Percentiles rank a stretch among this genome's conserved stretches.
phyloP scores from a whole-genome alignment of 2,329 filamentous ascomycete genomes.

The Diaporthe sp. region DNA sequence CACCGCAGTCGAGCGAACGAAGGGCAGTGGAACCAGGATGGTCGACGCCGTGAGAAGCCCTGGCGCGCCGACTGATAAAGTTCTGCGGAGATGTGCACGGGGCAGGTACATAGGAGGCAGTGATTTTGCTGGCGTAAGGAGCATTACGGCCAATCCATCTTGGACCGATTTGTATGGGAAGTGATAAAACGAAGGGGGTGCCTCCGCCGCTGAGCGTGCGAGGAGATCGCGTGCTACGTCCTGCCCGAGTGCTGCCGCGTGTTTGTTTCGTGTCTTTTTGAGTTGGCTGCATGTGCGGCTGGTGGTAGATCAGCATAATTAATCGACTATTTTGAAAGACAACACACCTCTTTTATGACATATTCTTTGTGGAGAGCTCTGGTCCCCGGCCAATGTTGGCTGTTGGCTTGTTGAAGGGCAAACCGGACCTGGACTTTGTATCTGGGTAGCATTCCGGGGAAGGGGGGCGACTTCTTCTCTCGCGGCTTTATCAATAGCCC shows the following conservation, averaged over 20 bases:
- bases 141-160: not conserved
- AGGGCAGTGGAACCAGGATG: not conserved
- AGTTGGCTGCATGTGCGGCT: not conserved
- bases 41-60: not conserved
- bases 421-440: not conserved
- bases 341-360: not conserved
- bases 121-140: not conserved
- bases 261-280: not conserved
- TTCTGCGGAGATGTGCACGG: not conserved
- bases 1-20: not conserved
- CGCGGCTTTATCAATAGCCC: not conserved
- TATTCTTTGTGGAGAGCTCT: not conserved
- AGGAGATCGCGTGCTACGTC: not conserved
- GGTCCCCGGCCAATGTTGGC: not conserved
- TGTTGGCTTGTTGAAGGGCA: not conserved
- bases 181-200: not conserved
- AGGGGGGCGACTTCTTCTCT: too few species aligned
- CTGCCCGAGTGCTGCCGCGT: conserved; percentile 7
- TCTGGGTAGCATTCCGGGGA: not conserved
- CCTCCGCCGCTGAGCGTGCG: conserved; percentile 27
- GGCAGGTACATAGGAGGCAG: not conserved
- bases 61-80: not conserved
- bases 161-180: not conserved
- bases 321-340: conserved; percentile 14
- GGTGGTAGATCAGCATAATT: conserved; percentile 15